Evolutionary conservation across 2,329 filamentous ascomycete species (phyloP).

Genomic region (Calonectria ilicicola): DNA sequence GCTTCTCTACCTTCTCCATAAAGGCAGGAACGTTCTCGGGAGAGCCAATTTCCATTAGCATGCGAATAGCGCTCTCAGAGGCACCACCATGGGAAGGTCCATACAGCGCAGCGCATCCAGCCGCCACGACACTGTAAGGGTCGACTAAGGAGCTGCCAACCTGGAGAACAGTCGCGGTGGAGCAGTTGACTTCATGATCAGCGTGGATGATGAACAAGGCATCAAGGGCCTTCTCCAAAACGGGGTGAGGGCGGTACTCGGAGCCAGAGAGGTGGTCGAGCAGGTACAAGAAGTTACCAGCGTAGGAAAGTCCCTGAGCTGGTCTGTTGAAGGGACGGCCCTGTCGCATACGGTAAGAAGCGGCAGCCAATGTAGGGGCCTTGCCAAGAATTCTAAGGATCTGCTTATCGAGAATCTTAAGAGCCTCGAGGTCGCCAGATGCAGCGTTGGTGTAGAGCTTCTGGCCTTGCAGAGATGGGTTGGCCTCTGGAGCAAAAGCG

Average conservation of each 20-base stretch:
- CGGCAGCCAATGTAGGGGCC: slow-evolving; percentile 62
- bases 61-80: slow-evolving; percentile 67
- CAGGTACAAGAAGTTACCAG: slow-evolving; percentile 67
- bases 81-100: slow-evolving; percentile 71
- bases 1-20: slow-evolving; percentile 62
- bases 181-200: slow-evolving; percentile 71
- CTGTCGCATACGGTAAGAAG: slow-evolving; percentile 64
- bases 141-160: slow-evolving; percentile 68
- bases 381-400: slow-evolving; percentile 65
- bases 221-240: slow-evolving; percentile 63
- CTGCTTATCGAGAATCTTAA: slow-evolving; percentile 62
- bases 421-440: slow-evolving; percentile 52
- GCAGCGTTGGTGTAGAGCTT: slow-evolving; percentile 62
- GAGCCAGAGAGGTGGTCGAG: slow-evolving; percentile 62
- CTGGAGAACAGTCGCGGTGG: slow-evolving; percentile 67
- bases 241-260: slow-evolving; percentile 61
- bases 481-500: slow-evolving; percentile 62
- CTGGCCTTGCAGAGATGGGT: slow-evolving; percentile 61
- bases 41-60: slow-evolving; percentile 63
- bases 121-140: slow-evolving; percentile 65
- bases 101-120: slow-evolving; percentile 65
- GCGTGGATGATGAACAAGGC: slow-evolving; percentile 67
- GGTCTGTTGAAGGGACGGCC: slow-evolving; percentile 64
- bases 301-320: slow-evolving; percentile 60
- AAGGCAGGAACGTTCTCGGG: slow-evolving; percentile 63